phyloP scores from a whole-genome alignment of 2,329 filamentous ascomycete genomes.

The Fusarium sterilihyphosum region DNA sequence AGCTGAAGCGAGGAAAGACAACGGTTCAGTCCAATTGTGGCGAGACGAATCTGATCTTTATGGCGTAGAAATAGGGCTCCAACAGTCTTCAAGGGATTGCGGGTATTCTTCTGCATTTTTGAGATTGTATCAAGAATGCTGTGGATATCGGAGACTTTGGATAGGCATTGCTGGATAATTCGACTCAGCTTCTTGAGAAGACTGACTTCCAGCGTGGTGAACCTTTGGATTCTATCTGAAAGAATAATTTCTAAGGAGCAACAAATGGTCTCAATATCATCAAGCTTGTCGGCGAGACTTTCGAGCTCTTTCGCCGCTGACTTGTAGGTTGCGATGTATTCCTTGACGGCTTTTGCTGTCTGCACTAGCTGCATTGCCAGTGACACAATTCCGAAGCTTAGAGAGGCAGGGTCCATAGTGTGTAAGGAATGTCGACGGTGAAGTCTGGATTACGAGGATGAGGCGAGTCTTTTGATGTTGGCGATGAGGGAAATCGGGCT shows the following conservation, averaged over 20 bases:
- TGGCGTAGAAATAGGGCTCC: conserved; percentile 9
- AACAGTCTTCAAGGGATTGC: neutral
- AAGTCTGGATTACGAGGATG: neutral
- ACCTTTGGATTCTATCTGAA: neutral
- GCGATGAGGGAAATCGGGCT: neutral
- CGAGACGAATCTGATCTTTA: neutral
- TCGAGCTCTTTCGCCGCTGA: conserved; percentile 16
- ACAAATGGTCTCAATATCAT: conserved; percentile 16
- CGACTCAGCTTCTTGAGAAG: conserved; percentile 2
- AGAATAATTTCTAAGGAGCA: conserved; percentile 1
- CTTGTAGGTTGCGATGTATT: conserved; percentile 10
- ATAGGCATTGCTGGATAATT: neutral
- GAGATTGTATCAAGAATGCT: neutral
- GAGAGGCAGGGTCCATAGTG: conserved; percentile 19
- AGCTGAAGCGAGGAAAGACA: conserved; percentile 9
- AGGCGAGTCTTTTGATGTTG: too few relatives aligned
- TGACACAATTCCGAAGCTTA: conserved; percentile 17
- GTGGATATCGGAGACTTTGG: neutral
- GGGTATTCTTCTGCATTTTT: neutral
- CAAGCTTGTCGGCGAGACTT: conserved; percentile 2
- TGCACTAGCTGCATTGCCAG: conserved; percentile 22
- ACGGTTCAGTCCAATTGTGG: neutral
- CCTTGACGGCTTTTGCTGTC: neutral
- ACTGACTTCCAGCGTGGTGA: neutral
- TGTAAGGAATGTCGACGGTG: neutral